Base-by-base conservation (phyloP, 2,329 filamentous ascomycete species). In the Aspergillus sojae region DNA sequence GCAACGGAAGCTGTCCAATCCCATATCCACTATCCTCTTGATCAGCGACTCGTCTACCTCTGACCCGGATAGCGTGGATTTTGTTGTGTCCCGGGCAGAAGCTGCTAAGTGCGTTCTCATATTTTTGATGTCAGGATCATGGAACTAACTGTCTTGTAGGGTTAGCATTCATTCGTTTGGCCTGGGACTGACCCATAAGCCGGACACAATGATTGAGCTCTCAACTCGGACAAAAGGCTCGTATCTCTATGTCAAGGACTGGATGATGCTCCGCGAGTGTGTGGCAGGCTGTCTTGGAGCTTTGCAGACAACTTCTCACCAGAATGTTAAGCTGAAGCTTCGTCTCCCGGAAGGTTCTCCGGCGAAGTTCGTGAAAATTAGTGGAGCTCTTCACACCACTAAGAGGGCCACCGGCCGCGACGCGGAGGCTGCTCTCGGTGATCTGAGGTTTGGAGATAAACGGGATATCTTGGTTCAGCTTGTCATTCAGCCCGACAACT, bases 181-280 rank as follows among this genome's bases (percentile, higher is more conserved):
- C 39, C 86, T 99, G 21, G 95, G 95, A 58, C 89, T 97, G 83
- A 98, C 94, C 0, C 95, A 99, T 80, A 98, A 98, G 80, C 95
- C 95, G 5, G 95, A 99, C 75, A 97, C 94, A 0, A 96, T 99
- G 93, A 97, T 99, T 67, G 94, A 98, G 79, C 83, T 99, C 14
- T 98, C 95, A 0, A 95, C 92, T 7, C 87, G 93, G 65, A 99
- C 95, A 4, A 99, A 98, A 81, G 95, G 94, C 5, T 96, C 93
- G 1, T 99, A 98, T 75, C 96, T 93, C 1, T 99, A 98, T 73
- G 94, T 99, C 70, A 99, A 98, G 80, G 95, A 99, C 78, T 99
- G 95, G 95, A 98, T 98, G 94, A 99, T 98, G 94, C 86, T 99
- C 41, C 90, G 95, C 32, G 95, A 99, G 78, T 98, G 95, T 76